Conservation (phyloP, 129 eudicot species). For the Lonicera japonica region DNA sequence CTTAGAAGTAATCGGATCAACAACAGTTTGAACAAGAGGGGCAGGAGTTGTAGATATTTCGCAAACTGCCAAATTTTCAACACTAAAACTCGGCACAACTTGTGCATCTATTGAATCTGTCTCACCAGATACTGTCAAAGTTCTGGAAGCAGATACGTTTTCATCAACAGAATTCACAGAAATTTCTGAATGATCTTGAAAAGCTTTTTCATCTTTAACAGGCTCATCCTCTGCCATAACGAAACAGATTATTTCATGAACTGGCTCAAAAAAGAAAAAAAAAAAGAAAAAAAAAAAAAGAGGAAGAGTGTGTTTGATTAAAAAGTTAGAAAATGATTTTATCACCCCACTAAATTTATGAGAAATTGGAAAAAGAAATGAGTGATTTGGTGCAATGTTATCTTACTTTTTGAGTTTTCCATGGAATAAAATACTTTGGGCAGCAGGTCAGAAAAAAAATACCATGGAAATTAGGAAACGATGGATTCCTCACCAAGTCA, state of each 20-base stretch:
- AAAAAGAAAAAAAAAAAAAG: too few relatives aligned
- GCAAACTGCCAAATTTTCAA: slow-evolving; percentile 9
- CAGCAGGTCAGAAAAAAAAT: too few relatives aligned
- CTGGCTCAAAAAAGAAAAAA: not conserved
- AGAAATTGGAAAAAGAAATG: too few relatives aligned
- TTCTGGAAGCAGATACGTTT: slow-evolving; percentile 15
- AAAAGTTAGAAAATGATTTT: too few relatives aligned
- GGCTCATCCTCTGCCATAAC: slow-evolving; percentile 25
- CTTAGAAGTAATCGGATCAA: slow-evolving; percentile 63
- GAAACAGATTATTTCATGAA: slow-evolving; percentile 32
- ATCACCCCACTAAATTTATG: too few relatives aligned
- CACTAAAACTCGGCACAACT: slow-evolving; percentile 23
- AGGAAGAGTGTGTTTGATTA: too few relatives aligned
- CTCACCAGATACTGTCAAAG: slow-evolving; percentile 22
- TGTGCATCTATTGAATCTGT: slow-evolving; percentile 16
- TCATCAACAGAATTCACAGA: too few relatives aligned
- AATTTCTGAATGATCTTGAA: slow-evolving; percentile 18
- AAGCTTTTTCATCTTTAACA: slow-evolving; percentile 7
- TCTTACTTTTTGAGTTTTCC: too few relatives aligned
- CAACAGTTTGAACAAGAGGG: slow-evolving; percentile 35
- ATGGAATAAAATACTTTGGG: too few relatives aligned
- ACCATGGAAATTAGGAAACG: too few relatives aligned
- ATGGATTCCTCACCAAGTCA: too few relatives aligned
- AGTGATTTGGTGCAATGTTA: too few relatives aligned
- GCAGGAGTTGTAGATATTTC: slow-evolving; percentile 21